Evolutionary conservation across 495 filamentous ascomycete genomes (phyloP).

Genomic region (Umbilicaria muhlenbergii): DNA sequence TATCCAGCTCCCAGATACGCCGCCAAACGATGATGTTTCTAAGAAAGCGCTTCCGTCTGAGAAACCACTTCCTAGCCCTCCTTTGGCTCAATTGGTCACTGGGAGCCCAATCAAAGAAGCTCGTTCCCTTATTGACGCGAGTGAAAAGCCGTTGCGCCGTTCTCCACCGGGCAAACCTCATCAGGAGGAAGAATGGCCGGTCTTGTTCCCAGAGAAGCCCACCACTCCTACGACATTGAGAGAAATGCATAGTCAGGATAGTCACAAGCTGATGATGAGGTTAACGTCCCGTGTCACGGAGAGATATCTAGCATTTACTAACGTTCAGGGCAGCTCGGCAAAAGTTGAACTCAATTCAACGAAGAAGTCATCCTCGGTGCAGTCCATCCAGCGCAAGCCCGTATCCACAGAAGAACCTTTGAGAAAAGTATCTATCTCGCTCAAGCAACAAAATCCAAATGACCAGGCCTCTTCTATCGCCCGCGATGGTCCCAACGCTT

Average conservation of each 20-base stretch:
- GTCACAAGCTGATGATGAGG: conserved; percentile 3
- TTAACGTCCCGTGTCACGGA: background rate
- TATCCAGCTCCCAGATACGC: background rate
- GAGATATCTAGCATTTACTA: conserved; percentile 1
- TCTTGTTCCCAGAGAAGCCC: conserved; percentile 5
- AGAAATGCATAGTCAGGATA: conserved; percentile 7
- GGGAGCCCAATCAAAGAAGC: background rate
- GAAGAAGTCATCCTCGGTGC: too few relatives aligned
- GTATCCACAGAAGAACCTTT: too few relatives aligned
- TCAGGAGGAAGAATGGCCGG: conserved; percentile 15
- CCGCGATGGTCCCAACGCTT: too few relatives aligned
- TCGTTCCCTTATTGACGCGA: conserved; percentile 16
- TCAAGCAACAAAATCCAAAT: too few relatives aligned
- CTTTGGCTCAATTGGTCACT: conserved; percentile 4
- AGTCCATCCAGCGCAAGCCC: too few relatives aligned
- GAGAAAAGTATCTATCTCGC: too few relatives aligned
- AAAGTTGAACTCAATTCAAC: too few relatives aligned
- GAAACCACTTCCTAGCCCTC: conserved; percentile 16
- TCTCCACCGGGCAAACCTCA: conserved; percentile 2
- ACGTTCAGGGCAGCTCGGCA: too few relatives aligned
- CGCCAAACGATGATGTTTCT: background rate
- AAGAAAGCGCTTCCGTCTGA: background rate
- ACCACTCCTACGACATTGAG: conserved; percentile 5
- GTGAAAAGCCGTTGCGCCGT: conserved; percentile 12
- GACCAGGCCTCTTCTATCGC: too few relatives aligned